These are phyloP conservation scores for Antarctomyces pellizariae DNA, from an alignment of 495 filamentous ascomycete genomes.

Conservation along the genomic window DNA sequence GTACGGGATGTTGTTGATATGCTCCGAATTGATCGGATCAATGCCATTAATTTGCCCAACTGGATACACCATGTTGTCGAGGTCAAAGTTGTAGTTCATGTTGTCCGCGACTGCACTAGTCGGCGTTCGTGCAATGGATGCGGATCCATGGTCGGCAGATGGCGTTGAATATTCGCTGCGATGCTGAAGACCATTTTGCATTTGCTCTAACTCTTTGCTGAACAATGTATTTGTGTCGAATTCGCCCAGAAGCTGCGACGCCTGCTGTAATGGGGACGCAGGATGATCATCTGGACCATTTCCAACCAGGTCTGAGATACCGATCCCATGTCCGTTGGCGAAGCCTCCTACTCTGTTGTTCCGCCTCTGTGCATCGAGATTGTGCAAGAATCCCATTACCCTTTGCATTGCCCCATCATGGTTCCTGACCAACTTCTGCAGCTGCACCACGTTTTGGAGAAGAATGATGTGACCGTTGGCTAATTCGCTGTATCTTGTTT, in stretches of 20 bases:
- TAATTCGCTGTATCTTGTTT: slow-evolving; percentile 66
- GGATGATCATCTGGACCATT: slow-evolving; percentile 42
- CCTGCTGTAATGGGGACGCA: slow-evolving; percentile 64
- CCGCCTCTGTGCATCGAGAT: slow-evolving; percentile 37
- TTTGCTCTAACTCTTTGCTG: slow-evolving; percentile 53
- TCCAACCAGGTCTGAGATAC: no score
- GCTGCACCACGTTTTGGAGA: slow-evolving; percentile 61
- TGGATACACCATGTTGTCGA: slow-evolving; percentile 72
- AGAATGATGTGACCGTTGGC: slow-evolving; percentile 69
- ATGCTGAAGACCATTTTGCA: slow-evolving; percentile 47
- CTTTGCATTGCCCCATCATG: slow-evolving; percentile 35
- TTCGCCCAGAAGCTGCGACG: slow-evolving; percentile 67
- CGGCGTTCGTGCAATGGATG: slow-evolving; percentile 7
- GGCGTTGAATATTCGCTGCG: slow-evolving; percentile 18
- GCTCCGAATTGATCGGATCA: slow-evolving; percentile 82
- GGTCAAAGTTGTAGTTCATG: no score
- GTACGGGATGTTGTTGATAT: slow-evolving; percentile 85
- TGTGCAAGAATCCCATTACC: slow-evolving; percentile 46
- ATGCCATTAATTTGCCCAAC: slow-evolving; percentile 78
- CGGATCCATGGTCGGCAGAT: slow-evolving; percentile 9
- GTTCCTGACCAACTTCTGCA: slow-evolving; percentile 71
- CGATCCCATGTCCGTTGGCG: slow-evolving; percentile 15
- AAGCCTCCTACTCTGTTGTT: slow-evolving; percentile 30
- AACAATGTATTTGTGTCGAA: slow-evolving; percentile 59
- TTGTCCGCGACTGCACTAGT: slow-evolving; percentile 21